Conservation (phyloP, 1,284 basidiomycete species). For the Ustilago shanxiensis region DNA sequence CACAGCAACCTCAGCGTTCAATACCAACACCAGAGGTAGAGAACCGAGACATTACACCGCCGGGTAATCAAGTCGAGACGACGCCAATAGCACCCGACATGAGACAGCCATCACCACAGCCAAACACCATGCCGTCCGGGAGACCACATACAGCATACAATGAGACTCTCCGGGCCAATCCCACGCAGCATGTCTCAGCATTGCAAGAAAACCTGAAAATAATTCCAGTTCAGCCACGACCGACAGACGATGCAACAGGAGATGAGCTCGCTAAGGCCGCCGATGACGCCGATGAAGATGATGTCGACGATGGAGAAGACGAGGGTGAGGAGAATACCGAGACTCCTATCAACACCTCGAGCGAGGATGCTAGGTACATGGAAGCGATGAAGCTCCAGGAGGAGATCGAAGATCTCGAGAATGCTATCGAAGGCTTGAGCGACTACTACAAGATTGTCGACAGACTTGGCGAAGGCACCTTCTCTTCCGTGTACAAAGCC, state of each 20-base stretch:
- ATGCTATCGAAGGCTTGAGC: conserved; percentile 78
- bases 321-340: conserved; percentile 24
- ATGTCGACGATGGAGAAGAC: conserved; percentile 25
- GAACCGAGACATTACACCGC: neutral
- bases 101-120: neutral
- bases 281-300: conserved; percentile 28
- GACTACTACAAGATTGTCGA: conserved; percentile 85
- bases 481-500: conserved; percentile 98
- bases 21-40: neutral
- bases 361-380: conserved; percentile 32
- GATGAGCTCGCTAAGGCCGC: conserved; percentile 14
- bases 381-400: conserved; percentile 57
- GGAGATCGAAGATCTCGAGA: conserved; percentile 76
- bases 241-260: conserved; percentile 8
- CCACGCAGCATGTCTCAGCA: neutral
- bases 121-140: conserved; percentile 5
- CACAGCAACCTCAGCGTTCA: neutral
- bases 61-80: neutral
- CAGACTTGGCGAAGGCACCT: conserved; percentile 93
- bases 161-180: neutral
- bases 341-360: conserved; percentile 32
- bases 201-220: conserved; percentile 6
- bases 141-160: neutral
- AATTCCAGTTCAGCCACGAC: neutral
- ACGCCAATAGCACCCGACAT: neutral